A percentile compares a stretch with the other conserved stretches of the same genome.
phyloP scores from a whole-genome alignment of 805 yeast genomes.

The Candida silvatica region DNA sequence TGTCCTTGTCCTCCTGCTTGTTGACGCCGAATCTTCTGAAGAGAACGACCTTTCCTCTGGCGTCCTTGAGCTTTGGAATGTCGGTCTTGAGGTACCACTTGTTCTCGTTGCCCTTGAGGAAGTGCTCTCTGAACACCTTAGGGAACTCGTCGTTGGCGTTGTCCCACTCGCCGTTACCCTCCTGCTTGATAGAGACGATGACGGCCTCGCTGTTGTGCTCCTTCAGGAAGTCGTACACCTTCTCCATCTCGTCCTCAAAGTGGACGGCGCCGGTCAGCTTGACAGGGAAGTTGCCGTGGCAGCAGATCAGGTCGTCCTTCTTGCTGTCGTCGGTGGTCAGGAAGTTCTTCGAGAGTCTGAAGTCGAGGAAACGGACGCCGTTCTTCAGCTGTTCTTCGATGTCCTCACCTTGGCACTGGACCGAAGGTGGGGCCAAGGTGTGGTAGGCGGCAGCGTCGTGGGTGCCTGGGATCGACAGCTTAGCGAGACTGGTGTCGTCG shows the following conservation, averaged over 20 bases:
- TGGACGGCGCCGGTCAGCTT: slow-evolving; percentile 47
- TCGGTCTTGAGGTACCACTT: slow-evolving; percentile 52
- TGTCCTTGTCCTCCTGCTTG: slow-evolving; percentile 27
- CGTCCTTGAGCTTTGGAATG: slow-evolving; percentile 52
- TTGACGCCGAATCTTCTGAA: slow-evolving; percentile 67
- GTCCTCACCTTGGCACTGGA: slow-evolving; percentile 62
- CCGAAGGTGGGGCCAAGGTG: slow-evolving; percentile 57
- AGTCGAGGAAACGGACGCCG: slow-evolving; percentile 71
- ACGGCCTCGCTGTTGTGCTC: slow-evolving; percentile 50
- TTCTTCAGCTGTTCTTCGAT: slow-evolving; percentile 54
- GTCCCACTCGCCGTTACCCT: slow-evolving; percentile 57
- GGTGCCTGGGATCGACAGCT: slow-evolving; percentile 73
- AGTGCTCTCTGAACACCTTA: slow-evolving; percentile 49
- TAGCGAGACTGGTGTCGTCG: slow-evolving; percentile 42
- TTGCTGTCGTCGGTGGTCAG: slow-evolving; percentile 31
- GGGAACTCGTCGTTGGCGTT: slow-evolving; percentile 57
- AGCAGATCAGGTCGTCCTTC: slow-evolving; percentile 49
- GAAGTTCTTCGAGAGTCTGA: slow-evolving; percentile 54
- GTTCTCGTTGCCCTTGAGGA: slow-evolving; percentile 38
- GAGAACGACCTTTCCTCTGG: slow-evolving; percentile 57
- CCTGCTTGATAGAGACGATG: slow-evolving; percentile 63
- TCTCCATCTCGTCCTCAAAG: slow-evolving; percentile 43
- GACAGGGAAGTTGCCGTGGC: slow-evolving; percentile 74
- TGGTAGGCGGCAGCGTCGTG: slow-evolving; percentile 74
- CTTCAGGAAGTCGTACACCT: slow-evolving; percentile 49